Conservation (phyloP, 768 basidiomycete species). For the Amanita subjunquillea region DNA sequence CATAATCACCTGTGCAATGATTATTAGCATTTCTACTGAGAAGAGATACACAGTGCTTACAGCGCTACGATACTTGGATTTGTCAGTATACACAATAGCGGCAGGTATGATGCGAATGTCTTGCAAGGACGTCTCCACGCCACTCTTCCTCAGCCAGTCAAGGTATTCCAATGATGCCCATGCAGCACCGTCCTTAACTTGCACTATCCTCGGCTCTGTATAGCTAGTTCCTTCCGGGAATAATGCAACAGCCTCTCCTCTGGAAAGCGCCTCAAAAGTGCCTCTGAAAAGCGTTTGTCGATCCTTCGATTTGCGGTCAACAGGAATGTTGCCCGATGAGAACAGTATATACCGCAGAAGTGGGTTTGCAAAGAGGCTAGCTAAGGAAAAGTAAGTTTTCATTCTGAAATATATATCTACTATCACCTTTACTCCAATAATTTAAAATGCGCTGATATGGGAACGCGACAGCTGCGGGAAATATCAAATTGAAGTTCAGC, state of each 20-base stretch:
- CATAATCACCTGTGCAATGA: slow-evolving; percentile 48
- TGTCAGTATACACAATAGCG: slow-evolving; percentile 91
- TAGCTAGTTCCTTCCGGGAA: slow-evolving; percentile 94
- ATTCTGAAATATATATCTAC: not conserved
- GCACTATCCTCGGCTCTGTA: slow-evolving; percentile 88
- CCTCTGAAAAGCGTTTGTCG: slow-evolving; percentile 80
- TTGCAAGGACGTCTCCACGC: slow-evolving; percentile 29
- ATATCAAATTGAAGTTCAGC: not conserved
- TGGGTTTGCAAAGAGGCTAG: slow-evolving; percentile 75
- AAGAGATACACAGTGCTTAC: slow-evolving; percentile 40
- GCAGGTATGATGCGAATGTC: slow-evolving; percentile 68
- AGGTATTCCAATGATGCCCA: slow-evolving; percentile 94
- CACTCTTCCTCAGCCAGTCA: slow-evolving; percentile 60
- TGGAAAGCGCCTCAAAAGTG: slow-evolving; percentile 76
- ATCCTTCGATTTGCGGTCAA: slow-evolving; percentile 91
- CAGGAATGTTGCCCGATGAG: slow-evolving; percentile 95
- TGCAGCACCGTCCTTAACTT: slow-evolving; percentile 87
- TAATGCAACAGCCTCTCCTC: slow-evolving; percentile 79
- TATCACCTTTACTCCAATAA: slow-evolving; percentile 87
- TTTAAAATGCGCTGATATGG: slow-evolving; percentile 77
- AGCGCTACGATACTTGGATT: slow-evolving; percentile 86
- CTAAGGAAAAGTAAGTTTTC: slow-evolving; percentile 22
- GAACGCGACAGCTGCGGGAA: slow-evolving; percentile 58
- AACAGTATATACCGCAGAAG: slow-evolving; percentile 61
- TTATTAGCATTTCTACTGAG: not conserved